Percentiles rank a stretch among this genome's conserved stretches.
phyloP scores from a whole-genome alignment of 352 stramenopile genomes.

The Globisporangium cederbergense region DNA sequence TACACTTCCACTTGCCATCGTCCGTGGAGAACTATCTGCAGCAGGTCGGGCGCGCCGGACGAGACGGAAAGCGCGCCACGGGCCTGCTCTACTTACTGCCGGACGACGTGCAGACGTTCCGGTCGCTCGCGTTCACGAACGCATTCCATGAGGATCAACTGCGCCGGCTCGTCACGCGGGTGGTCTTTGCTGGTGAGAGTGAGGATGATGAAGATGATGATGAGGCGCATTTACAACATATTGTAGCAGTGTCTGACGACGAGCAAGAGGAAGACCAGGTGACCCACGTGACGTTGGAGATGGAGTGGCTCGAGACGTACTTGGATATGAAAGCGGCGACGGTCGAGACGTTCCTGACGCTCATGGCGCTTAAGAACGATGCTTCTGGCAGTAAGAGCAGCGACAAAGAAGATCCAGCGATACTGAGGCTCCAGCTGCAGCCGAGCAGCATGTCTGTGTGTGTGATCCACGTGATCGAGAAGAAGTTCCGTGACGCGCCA shows the following conservation, averaged over 20 bases:
- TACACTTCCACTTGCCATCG: slow-evolving; percentile 96
- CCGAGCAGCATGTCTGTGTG: slow-evolving; percentile 55
- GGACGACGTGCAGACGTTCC: slow-evolving; percentile 67
- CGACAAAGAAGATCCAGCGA: background rate
- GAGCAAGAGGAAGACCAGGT: background rate
- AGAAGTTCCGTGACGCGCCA: slow-evolving; percentile 35
- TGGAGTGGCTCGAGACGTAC: slow-evolving; percentile 55
- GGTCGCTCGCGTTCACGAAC: slow-evolving; percentile 70
- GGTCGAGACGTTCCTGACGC: slow-evolving; percentile 77
- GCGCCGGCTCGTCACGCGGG: slow-evolving; percentile 33
- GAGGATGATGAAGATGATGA: background rate
- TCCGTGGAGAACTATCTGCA: slow-evolving; percentile 99
- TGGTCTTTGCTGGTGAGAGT: slow-evolving; percentile 27
- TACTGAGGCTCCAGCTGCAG: slow-evolving; percentile 28
- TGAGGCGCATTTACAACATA: slow-evolving; percentile 12
- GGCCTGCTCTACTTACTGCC: slow-evolving; percentile 61
- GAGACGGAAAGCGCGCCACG: slow-evolving; percentile 87
- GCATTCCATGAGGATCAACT: slow-evolving; percentile 56
- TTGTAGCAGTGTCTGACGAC: slow-evolving; percentile 22
- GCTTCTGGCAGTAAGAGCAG: slow-evolving; percentile 4
- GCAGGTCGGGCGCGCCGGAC: slow-evolving; percentile 94
- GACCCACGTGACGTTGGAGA: slow-evolving; percentile 37
- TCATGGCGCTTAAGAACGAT: slow-evolving; percentile 40
- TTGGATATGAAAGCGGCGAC: slow-evolving; percentile 73
- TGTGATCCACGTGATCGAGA: slow-evolving; percentile 50